Conservation (phyloP, 1,284 basidiomycete genomes). For the Phlebopus sp. region DNA sequence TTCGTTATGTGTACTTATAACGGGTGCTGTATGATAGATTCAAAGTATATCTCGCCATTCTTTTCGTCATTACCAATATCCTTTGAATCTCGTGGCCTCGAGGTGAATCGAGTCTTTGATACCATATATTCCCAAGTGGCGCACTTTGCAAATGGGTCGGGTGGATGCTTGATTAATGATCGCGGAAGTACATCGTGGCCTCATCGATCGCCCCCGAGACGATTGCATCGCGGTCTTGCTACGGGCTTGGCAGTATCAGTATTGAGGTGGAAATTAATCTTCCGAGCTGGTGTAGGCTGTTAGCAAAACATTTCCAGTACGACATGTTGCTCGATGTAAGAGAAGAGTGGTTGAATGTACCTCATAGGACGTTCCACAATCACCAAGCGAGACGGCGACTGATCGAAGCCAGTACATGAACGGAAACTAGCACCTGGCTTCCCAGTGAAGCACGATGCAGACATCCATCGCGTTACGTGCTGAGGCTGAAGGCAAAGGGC, state of each 20-base stretch:
- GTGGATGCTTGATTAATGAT: too few relatives aligned
- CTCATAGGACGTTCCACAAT: too few relatives aligned
- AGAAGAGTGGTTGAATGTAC: too few relatives aligned
- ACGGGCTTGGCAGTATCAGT: slow-evolving; percentile 63
- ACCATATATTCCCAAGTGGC: too few relatives aligned
- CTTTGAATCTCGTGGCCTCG: too few relatives aligned
- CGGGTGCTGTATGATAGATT: slow-evolving; percentile 20
- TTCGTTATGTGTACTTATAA: slow-evolving; percentile 33
- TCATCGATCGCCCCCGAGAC: slow-evolving; percentile 49
- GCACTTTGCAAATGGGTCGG: too few relatives aligned
- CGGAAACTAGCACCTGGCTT: slow-evolving; percentile 66
- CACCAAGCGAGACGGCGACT: too few relatives aligned
- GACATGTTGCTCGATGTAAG: too few relatives aligned
- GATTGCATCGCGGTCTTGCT: slow-evolving; percentile 61
- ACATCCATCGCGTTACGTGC: slow-evolving; percentile 61
- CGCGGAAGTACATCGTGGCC: slow-evolving; percentile 13
- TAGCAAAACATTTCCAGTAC: too few relatives aligned
- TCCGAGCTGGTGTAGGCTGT: slow-evolving; percentile 47
- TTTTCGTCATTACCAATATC: not conserved
- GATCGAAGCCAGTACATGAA: slow-evolving; percentile 25
- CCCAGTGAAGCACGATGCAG: slow-evolving; percentile 63
- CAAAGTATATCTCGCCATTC: slow-evolving; percentile 3
- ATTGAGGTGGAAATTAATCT: slow-evolving; percentile 50
- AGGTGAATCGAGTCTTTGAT: too few relatives aligned
- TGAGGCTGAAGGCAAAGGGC: slow-evolving; percentile 17